Evolutionary conservation across 345 rosid species (phyloP).

Genomic region (Brassica juncea): DNA sequence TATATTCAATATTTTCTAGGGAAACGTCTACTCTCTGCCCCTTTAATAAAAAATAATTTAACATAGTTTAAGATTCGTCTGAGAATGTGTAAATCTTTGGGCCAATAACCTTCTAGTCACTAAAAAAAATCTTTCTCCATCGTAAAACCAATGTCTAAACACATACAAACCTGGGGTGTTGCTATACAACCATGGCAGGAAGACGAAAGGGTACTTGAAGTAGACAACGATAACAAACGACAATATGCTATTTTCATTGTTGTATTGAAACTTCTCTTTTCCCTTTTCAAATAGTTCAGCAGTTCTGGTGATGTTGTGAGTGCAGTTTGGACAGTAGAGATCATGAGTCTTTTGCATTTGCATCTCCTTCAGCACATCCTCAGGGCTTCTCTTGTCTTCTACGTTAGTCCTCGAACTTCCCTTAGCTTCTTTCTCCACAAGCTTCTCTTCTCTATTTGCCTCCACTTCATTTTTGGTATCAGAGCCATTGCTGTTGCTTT

Average conservation of each 20-base stretch:
- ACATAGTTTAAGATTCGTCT: too few species aligned
- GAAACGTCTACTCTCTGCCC: too few species aligned
- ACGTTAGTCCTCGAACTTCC: neutral
- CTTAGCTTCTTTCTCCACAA: neutral
- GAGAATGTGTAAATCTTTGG: too few species aligned
- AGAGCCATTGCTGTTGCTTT: neutral
- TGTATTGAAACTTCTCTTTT: neutral
- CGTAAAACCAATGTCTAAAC: too few species aligned
- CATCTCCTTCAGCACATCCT: neutral
- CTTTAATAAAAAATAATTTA: too few species aligned
- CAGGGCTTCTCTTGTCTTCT: neutral
- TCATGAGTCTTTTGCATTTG: neutral
- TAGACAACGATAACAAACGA: neutral
- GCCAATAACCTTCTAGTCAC: too few species aligned
- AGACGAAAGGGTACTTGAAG: neutral
- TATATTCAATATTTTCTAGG: too few species aligned
- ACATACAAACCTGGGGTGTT: neutral
- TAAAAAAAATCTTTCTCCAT: too few species aligned
- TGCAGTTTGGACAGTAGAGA: conserved; percentile 11
- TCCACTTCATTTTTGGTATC: neutral
- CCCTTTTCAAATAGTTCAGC: neutral
- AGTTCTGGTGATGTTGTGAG: neutral
- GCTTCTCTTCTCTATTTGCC: neutral
- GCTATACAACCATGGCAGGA: neutral
- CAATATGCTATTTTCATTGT: neutral